Evolutionary conservation across 2,329 filamentous ascomycete species (phyloP), one percentile per base, ranked within the genome.

Genomic region (Fusarium torreyae): DNA sequence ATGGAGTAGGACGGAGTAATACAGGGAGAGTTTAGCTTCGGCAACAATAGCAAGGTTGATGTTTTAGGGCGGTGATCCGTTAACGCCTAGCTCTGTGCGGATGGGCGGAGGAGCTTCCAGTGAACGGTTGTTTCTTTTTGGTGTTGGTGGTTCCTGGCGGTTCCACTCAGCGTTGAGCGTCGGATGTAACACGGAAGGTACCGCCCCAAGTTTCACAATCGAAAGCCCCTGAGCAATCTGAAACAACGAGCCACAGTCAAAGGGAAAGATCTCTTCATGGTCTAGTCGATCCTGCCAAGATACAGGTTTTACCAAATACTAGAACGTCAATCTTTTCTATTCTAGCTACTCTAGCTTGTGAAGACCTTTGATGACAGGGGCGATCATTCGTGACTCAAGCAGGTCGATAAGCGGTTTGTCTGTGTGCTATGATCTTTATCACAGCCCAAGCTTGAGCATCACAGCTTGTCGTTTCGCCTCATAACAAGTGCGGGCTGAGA

Each of bases 181-280:
- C 40, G 28, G 42, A 20, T 28, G 26, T 28, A 22, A 33, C 38
- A 50, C 39, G 49, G 63, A 43, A 48, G 50, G 50, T 50, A 48
- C 45, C 51, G 42, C 58, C 45, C 45, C 66, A 60, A 72, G 71
- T 74, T 72, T 71, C 64, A 67, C 50, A 49, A 28, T 28, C 43
- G n/a, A 28, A 6, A 48, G 34, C 65, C 67, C 61, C 59, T 70
- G 56, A 34, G 18, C 31, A 39, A 65, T 73, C 69, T 73, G 71
- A 74, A 74, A 74, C 71, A 53, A 51, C 55, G 38, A 48, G 28
- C 45, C 49, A 38, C 61, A 69, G 61, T 61, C 42, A 60, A 39
- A 51, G 17, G 44, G 55, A 43, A 62, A 59, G 65, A 69, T 60
- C 53, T 60, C 50, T 56, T 31, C 50, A 61, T 44, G 62, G 60